Percentiles rank a stretch among this genome's conserved stretches.
phyloP scores from a whole-genome alignment of 306 rosid genomes.

The Lathyrus tuberosus region DNA sequence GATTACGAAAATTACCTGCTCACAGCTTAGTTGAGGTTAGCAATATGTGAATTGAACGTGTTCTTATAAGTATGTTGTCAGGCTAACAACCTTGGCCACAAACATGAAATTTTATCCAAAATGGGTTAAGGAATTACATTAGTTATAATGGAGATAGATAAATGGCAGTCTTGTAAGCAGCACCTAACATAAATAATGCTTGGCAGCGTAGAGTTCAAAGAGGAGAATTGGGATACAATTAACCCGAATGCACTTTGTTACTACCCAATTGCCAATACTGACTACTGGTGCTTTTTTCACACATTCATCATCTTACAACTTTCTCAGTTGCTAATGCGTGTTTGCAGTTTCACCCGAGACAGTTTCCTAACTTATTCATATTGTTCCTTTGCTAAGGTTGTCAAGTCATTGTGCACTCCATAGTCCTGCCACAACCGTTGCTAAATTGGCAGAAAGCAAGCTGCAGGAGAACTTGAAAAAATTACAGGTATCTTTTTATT shows the following conservation, averaged over 20 bases:
- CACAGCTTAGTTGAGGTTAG: constrained; percentile 71
- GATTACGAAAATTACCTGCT: constrained; percentile 76
- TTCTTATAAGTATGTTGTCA: constrained; percentile 6
- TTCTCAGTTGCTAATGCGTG: constrained; percentile 11
- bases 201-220: neutral
- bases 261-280: constrained; percentile 6
- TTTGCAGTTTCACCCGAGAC: no score
- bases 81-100: constrained; percentile 12
- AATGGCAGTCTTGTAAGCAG: neutral
- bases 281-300: constrained; percentile 6
- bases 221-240: neutral
- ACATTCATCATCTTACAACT: constrained; percentile 2
- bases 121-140: constrained; percentile 8
- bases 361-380: no score
- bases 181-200: neutral
- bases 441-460: no score
- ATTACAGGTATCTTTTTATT: no score
- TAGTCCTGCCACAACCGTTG: no score
- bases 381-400: no score
- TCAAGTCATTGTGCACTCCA: no score
- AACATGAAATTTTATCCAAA: constrained; percentile 15
- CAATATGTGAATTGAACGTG: constrained; percentile 40
- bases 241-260: neutral
- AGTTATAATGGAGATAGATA: constrained; percentile 11
- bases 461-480: no score